phyloP scores from a whole-genome alignment of 2,329 filamentous ascomycete species.

The Sphaerulina musiva region DNA sequence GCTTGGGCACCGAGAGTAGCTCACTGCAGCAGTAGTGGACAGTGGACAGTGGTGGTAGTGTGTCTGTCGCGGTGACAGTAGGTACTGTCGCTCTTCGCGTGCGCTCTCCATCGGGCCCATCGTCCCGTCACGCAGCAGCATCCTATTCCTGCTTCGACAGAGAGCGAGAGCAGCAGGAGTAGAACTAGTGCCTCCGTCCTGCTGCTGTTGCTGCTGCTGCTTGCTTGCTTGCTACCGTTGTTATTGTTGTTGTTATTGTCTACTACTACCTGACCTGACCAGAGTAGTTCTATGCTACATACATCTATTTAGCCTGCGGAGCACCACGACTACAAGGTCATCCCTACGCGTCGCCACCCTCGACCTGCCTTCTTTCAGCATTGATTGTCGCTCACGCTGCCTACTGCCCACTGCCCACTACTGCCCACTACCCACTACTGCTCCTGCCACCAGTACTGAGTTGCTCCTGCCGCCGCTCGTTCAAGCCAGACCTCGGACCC shows the following conservation, averaged over 20 bases:
- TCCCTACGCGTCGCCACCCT: constrained; percentile 25
- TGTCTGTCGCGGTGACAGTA: not conserved
- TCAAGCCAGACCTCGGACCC: not conserved
- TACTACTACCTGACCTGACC: not conserved
- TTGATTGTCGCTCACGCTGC: constrained; percentile 26
- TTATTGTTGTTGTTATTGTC: not conserved
- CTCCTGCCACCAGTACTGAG: not conserved
- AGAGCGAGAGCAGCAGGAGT: no score
- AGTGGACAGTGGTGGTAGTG: not conserved
- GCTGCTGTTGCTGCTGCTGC: not conserved
- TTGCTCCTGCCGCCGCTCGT: constrained; percentile 6
- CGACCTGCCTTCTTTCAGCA: constrained; percentile 22
- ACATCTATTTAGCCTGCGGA: constrained; percentile 1
- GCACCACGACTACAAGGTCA: constrained; percentile 23
- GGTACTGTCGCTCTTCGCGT: not conserved
- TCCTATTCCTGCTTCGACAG: not conserved
- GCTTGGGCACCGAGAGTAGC: not conserved
- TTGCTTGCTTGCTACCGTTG: not conserved
- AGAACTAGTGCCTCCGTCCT: not conserved
- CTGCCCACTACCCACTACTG: not conserved
- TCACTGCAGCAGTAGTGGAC: no score
- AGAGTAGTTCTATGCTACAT: no score
- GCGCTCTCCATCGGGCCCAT: not conserved
- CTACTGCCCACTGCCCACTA: not conserved
- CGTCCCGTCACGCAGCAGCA: constrained; percentile 1